Base-by-base conservation (phyloP, 1,139 yeast species). In the Yamadazyma blattariae region DNA sequence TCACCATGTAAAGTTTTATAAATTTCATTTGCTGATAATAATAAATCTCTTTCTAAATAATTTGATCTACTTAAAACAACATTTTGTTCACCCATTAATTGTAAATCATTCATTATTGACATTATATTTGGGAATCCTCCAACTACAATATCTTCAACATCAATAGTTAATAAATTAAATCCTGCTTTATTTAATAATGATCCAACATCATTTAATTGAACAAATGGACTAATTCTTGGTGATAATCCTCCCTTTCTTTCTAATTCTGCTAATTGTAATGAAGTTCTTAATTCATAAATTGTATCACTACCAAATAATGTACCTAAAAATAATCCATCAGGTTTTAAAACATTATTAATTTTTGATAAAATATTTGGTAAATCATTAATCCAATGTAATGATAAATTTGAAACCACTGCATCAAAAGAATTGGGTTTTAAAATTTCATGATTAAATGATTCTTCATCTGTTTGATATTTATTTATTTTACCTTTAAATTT, bases 291-390 rank as follows among this genome's bases (percentile, higher is more conserved):
- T 56, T 87, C 96, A 50, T 79, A 87, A 19, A 87, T 62, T 1
- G 95, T 82, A 54, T 87, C 96, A 5, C 92, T 94, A 7, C 94
- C 94, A 48, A 85, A 75, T 68, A 87, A 73, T n/a, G 89, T 76
- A 1, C 85, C 95, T 73, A 87, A 71, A 47, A 87, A 84, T 54
- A 88, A 67, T 1, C 95, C 94, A 54, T 87, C 95, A 0, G 94
- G 94, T 40, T 78, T 79, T 30, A 87, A 62, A 15, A 84, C 70
- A n/a, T 63, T 54, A 50, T 80, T 78, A 42, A 86, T 71, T 40
- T 77, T 71, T 16, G 63, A 56, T 35, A 86, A 67, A 1, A 79
- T 73, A 1, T 71, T 67, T 0, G 95, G 95, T 18, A 87, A 67
- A 48, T 87, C 92, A 51, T 87, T 87, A 37, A 86, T 79, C 96